Conservation (phyloP, 2,329 filamentous ascomycete species). For the Pyrenophora tritici-repentis region DNA sequence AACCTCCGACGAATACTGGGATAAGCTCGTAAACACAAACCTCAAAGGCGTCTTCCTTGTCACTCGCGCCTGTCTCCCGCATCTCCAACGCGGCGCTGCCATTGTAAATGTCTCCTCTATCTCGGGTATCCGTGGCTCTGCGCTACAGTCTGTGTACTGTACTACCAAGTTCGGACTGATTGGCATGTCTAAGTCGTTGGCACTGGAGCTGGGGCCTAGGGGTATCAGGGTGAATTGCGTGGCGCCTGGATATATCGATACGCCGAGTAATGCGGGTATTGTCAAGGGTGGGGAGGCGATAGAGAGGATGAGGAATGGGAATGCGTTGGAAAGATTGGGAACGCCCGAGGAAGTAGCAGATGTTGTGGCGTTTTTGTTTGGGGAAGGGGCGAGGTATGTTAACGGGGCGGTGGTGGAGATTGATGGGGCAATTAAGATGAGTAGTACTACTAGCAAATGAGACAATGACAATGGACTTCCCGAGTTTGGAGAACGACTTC, state of each 20-base stretch:
- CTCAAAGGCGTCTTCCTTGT: conserved; percentile 54
- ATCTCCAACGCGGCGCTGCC: conserved; percentile 28
- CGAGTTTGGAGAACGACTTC: no score
- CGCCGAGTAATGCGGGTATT: conserved; percentile 56
- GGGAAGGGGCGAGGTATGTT: conserved; percentile 53
- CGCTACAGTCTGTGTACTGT: conserved; percentile 41
- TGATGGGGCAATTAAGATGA: conserved; percentile 51
- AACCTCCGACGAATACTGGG: conserved; percentile 55
- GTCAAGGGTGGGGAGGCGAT: conserved; percentile 54
- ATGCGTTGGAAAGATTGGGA: conserved; percentile 52
- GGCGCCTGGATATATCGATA: conserved; percentile 52
- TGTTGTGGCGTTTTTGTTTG: conserved; percentile 56
- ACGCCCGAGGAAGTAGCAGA: conserved; percentile 56
- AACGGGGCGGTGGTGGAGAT: conserved; percentile 56
- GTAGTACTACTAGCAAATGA: conserved; percentile 32
- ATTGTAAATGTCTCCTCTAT: conserved; percentile 41
- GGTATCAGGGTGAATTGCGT: conserved; percentile 41
- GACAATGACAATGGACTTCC: neutral
- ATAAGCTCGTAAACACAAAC: conserved; percentile 54
- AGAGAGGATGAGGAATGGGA: conserved; percentile 46
- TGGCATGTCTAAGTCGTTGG: conserved; percentile 41
- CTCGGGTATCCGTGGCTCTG: conserved; percentile 30
- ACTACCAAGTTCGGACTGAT: conserved; percentile 45
- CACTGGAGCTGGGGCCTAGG: conserved; percentile 38
- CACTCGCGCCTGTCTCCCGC: conserved; percentile 50